Percentiles rank a stretch among this genome's conserved stretches.
These are phyloP conservation scores for Leccinum ambiguum DNA, from an alignment of 1,284 basidiomycete genomes.

Conservation along the genomic window DNA sequence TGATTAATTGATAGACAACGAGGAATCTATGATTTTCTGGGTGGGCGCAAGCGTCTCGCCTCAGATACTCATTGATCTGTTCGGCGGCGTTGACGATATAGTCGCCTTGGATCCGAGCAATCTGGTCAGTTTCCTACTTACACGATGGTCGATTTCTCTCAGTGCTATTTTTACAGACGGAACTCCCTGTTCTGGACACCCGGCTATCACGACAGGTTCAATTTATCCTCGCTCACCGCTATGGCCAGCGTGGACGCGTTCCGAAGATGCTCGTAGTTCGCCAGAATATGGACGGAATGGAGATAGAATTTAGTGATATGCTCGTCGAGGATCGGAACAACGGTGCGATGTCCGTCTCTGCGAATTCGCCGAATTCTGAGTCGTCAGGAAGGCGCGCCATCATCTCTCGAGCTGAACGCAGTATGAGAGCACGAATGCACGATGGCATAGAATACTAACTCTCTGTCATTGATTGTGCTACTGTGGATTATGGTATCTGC, in stretches of 20 bases:
- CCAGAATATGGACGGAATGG: conserved; percentile 91
- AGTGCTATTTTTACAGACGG: conserved; percentile 44
- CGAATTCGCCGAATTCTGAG: conserved; percentile 34
- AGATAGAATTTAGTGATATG: conserved; percentile 97
- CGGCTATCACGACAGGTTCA: conserved; percentile 83
- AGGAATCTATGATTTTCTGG: no score
- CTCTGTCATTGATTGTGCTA: conserved; percentile 55
- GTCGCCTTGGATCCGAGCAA: conserved; percentile 71
- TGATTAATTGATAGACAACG: no score
- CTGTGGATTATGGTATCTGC: conserved; percentile 48
- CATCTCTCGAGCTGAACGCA: conserved; percentile 53
- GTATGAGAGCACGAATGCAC: conserved; percentile 6
- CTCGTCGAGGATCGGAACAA: conserved; percentile 97
- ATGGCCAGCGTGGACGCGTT: conserved; percentile 58
- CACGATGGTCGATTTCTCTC: conserved; percentile 7
- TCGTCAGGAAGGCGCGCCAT: conserved; percentile 50
- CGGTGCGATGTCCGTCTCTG: conserved; percentile 75
- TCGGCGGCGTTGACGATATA: conserved; percentile 81
- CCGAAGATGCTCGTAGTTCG: conserved; percentile 80
- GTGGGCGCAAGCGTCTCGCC: no score
- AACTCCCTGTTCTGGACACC: conserved; percentile 75
- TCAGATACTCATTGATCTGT: conserved; percentile 41
- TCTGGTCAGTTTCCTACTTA: conserved; percentile 48
- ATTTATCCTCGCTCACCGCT: conserved; percentile 78
- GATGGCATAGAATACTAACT: conserved; percentile 33